These are phyloP conservation scores for Pachysolen tannophilus DNA, from an alignment of 805 yeast genomes.

Conservation along the genomic window DNA sequence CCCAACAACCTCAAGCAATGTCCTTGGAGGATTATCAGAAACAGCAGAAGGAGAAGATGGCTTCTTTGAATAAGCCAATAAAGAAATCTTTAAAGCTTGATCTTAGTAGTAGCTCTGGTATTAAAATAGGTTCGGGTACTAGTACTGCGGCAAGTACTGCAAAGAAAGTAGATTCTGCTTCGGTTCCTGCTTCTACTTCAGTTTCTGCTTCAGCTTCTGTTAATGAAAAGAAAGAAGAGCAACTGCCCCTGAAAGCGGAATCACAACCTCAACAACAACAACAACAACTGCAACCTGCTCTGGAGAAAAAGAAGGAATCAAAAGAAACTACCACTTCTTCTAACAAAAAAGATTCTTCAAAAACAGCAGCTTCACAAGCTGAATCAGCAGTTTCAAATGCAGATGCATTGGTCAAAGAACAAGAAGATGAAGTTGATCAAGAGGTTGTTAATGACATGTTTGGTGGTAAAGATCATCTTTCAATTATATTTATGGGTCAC, in stretches of 20 bases:
- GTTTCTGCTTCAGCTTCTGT: slow-evolving; percentile 11
- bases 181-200: slow-evolving; percentile 18
- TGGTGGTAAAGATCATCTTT: slow-evolving; percentile 96
- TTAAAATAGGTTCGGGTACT: slow-evolving; percentile 55
- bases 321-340: slow-evolving; percentile 13
- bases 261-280: slow-evolving; percentile 11
- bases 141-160: slow-evolving; percentile 55
- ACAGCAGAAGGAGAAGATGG: slow-evolving; percentile 41
- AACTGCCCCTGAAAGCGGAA: slow-evolving; percentile 18
- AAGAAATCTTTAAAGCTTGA: slow-evolving; percentile 65
- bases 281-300: too few species aligned
- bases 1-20: slow-evolving; percentile 43
- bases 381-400: slow-evolving; percentile 11
- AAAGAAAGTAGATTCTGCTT: slow-evolving; percentile 22
- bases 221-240: slow-evolving; percentile 17
- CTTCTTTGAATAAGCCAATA: slow-evolving; percentile 38
- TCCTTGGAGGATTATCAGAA: slow-evolving; percentile 78
- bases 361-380: slow-evolving; percentile 11
- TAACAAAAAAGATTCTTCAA: slow-evolving; percentile 12
- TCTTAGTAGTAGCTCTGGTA: slow-evolving; percentile 42
- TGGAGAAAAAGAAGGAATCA: slow-evolving; percentile 11
- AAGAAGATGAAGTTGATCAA: slow-evolving; percentile 77
- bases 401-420: slow-evolving; percentile 54
- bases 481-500: slow-evolving; percentile 98
- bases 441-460: slow-evolving; percentile 87